A percentile compares a stretch with the other conserved stretches of the same genome.
Evolutionary conservation across 2,329 filamentous ascomycete genomes (phyloP).

Genomic region (Fonsecaea nubica): DNA sequence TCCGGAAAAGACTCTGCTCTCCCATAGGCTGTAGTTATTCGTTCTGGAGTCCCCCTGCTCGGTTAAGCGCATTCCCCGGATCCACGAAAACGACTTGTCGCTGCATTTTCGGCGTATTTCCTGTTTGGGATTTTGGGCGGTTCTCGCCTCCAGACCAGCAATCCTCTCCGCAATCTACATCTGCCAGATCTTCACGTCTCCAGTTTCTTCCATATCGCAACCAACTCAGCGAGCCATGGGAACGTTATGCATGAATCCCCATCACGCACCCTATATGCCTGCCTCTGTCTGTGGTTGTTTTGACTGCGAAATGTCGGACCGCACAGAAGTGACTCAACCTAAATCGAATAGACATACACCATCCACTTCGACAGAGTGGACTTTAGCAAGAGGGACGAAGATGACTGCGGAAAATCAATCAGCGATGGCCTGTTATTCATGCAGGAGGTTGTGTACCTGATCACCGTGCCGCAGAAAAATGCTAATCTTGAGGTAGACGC

Average conservation of each 20-base stretch:
- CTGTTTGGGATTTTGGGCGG: too few species aligned
- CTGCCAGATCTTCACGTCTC: not conserved
- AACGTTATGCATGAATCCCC: slow-evolving; percentile 17
- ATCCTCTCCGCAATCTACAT: not conserved
- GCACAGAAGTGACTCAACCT: not conserved
- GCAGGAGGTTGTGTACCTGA: slow-evolving; percentile 8
- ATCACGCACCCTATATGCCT: slow-evolving; percentile 10
- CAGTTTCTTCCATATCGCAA: slow-evolving; percentile 3
- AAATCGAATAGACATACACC: not conserved
- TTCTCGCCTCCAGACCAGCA: not conserved
- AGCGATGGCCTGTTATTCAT: slow-evolving; percentile 11
- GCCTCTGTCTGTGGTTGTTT: slow-evolving; percentile 6
- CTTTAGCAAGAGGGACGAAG: not conserved
- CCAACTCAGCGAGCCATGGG: slow-evolving; percentile 1
- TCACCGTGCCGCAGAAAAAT: not conserved
- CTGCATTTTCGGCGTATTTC: slow-evolving; percentile 17
- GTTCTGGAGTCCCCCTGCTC: not conserved
- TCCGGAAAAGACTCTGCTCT: not conserved
- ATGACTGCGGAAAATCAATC: slow-evolving; percentile 15
- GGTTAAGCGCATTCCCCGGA: not conserved
- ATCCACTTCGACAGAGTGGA: not conserved
- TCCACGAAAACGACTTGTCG: not conserved
- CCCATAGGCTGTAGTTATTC: not conserved
- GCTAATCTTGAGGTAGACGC: slow-evolving; percentile 15
- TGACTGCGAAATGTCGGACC: not conserved